These are phyloP conservation scores for Isochrysis galbana DNA, from an alignment of 78 protist species.

Conservation along the genomic window DNA sequence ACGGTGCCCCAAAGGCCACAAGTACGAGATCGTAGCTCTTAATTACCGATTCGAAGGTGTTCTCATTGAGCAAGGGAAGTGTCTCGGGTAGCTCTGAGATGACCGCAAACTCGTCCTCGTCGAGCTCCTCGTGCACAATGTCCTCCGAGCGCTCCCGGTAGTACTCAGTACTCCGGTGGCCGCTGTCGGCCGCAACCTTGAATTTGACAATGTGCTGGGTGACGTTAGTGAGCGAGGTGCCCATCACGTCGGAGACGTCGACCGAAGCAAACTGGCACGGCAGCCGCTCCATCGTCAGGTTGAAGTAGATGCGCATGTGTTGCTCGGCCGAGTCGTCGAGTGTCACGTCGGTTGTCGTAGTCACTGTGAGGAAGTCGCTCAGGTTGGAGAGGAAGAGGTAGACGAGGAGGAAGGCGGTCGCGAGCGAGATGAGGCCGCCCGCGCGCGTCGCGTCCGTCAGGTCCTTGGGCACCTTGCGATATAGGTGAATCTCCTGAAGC, in stretches of 20 bases:
- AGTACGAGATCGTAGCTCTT: background rate
- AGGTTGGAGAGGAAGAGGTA: background rate
- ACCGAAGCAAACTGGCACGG: background rate
- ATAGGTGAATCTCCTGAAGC: too few species aligned
- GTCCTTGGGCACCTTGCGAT: background rate
- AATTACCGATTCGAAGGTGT: background rate
- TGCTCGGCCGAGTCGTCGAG: background rate
- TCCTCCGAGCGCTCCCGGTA: background rate
- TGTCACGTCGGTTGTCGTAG: background rate
- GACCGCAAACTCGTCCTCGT: background rate
- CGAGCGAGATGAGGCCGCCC: background rate
- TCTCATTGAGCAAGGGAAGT: background rate
- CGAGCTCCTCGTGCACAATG: background rate
- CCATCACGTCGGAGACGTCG: background rate
- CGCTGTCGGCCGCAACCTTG: background rate
- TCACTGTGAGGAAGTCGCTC: background rate
- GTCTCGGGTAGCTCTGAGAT: background rate
- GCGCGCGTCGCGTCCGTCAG: background rate
- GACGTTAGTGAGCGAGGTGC: background rate
- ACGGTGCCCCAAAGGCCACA: background rate
- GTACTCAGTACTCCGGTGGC: background rate
- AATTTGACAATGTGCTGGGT: background rate
- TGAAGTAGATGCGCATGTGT: background rate
- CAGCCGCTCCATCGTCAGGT: constrained; percentile 21
- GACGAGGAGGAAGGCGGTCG: background rate